Evolutionary conservation across 371 early-diverging fungal species (phyloP).

Genomic region (Zopfochytrium polystomum): DNA sequence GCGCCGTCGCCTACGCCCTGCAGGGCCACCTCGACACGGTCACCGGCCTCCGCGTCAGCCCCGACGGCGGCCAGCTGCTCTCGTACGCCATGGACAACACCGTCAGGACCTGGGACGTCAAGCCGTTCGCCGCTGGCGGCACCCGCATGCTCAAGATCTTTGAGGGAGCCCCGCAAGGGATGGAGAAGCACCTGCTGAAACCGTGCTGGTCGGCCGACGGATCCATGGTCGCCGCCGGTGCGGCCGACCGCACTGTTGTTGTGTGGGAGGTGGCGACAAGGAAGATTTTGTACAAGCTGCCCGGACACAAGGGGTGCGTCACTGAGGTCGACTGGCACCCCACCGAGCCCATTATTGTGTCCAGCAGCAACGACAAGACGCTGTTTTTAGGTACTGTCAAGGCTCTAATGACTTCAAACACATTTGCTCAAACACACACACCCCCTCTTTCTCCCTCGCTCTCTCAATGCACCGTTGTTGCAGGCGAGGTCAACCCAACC

Average conservation of each 20-base stretch:
- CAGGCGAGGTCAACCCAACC: slow-evolving; percentile 19
- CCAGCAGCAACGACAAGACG: slow-evolving; percentile 81
- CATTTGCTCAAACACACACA: not conserved
- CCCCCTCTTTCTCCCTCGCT: not conserved
- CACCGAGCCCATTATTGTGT: slow-evolving; percentile 80
- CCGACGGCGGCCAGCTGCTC: slow-evolving; percentile 76
- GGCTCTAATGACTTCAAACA: slow-evolving; percentile 53
- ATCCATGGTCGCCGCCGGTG: slow-evolving; percentile 81
- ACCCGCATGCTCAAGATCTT: slow-evolving; percentile 34
- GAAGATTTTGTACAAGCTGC: slow-evolving; percentile 86
- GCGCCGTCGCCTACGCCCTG: slow-evolving; percentile 59
- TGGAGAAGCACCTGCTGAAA: slow-evolving; percentile 85
- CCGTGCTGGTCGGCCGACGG: slow-evolving; percentile 92
- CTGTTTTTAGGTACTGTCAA: slow-evolving; percentile 87
- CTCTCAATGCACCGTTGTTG: not conserved
- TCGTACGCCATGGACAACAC: slow-evolving; percentile 92
- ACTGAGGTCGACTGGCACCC: slow-evolving; percentile 97
- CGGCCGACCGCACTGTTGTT: slow-evolving; percentile 87
- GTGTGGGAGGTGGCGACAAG: slow-evolving; percentile 91
- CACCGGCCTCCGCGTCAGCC: slow-evolving; percentile 79
- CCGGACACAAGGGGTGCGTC: slow-evolving; percentile 94
- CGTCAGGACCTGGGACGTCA: slow-evolving; percentile 93
- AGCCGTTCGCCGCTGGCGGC: slow-evolving; percentile 67
- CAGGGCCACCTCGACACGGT: slow-evolving; percentile 87
- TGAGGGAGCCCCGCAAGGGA: slow-evolving; percentile 87